Evolutionary conservation across 225 moss, liverwort and hornwort species (phyloP), one percentile per base, ranked within the genome.

Genomic region (Bryoerythrophyllum caledonicum): DNA sequence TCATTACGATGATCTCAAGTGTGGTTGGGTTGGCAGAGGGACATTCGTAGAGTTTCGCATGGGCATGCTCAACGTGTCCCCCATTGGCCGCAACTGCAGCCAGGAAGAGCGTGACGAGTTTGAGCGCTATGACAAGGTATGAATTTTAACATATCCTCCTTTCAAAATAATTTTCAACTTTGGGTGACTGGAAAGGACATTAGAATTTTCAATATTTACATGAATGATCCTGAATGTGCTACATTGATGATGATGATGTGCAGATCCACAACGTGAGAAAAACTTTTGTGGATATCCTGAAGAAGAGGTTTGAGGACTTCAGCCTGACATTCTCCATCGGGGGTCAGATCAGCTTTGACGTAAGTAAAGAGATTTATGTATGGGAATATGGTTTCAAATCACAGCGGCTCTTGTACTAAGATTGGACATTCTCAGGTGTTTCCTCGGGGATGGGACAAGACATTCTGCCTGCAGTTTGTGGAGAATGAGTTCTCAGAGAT

Each of bases 321-420:
- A 79, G 24, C 79, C 82, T 99, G 58, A 91, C 89, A 8, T 99
- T 90, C 77, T 87, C 97, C 43, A 86, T 97, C 57, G 97, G 97
- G 68, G 97, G 97, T 41, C 97, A 97, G 65, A 97, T 97, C 82
- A 97, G 97, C 82, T 97, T 97, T 74, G 97, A 97, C 82, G 94
- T 96, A 78, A 90, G 96, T 61, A 55, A 67, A 41, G 53, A 70
- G 44, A 28, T 3, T n/a, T 21, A 2, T 46, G 13, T 70, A 5
- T 68, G 19, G 44, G 2, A 49, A 23, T 61, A 30, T 11, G 21
- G 28, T 10, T 57, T 24, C 1, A 8, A 19, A 7, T 55, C 27
- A 19, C 30, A 30, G 34, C 7, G 15, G 19, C 16, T 34, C 3
- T 52, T 28, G 21, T 62, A 28, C 35, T 49, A 4, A 66, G 8